Evolutionary conservation across 2,329 filamentous ascomycete species (phyloP), one percentile per base, ranked within the genome.

Genomic region (Phaeosphaeriaceae sp.): DNA sequence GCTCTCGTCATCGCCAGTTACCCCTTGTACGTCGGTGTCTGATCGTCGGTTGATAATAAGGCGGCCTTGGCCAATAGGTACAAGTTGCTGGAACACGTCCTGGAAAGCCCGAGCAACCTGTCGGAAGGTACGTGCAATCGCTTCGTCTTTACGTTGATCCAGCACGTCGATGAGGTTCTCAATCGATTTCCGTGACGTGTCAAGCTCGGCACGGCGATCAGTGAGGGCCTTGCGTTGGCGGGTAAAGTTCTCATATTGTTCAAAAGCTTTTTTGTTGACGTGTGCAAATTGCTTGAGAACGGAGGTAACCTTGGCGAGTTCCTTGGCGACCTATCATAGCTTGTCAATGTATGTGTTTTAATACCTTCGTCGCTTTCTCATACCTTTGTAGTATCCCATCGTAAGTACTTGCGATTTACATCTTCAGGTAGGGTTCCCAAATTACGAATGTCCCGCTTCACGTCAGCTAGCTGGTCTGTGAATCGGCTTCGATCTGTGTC

Each of bases 231-330:
- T 92, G 48, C 95, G 88, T 74, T 97, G 91, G 42, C 87, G 89
- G 6, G 93, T 97, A 72, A 97, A 99, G 76, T 87, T 96, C 77
- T 93, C 95, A 79, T 97, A 99, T 73, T 99, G 94, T 75, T 99
- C 95, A 70, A 97, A 96, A 0, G 94, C 94, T 77, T 99, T 97
- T 78, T 97, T 99, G 83, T 99, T 99, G 77, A 99, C 92, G 66
- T 97, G 91, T 46, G 92, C 91, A 77, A 94, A 97, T 72, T 97
- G 96, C 77, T 97, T 97, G 46, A 97, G 81, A 0, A 89, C 87
- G 63, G 96, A 90, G 56, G 96, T 95, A 66, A 93, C 91, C 67
- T 92, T 95, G 76, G 94, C 92, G 18, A 97, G 84, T 48, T 87
- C 44, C 82, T 81, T 45, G 68, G 75, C 60, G 70, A 49, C 58